phyloP scores from a whole-genome alignment of 2,329 filamentous ascomycete genomes.

The Aspergillus sp. region DNA sequence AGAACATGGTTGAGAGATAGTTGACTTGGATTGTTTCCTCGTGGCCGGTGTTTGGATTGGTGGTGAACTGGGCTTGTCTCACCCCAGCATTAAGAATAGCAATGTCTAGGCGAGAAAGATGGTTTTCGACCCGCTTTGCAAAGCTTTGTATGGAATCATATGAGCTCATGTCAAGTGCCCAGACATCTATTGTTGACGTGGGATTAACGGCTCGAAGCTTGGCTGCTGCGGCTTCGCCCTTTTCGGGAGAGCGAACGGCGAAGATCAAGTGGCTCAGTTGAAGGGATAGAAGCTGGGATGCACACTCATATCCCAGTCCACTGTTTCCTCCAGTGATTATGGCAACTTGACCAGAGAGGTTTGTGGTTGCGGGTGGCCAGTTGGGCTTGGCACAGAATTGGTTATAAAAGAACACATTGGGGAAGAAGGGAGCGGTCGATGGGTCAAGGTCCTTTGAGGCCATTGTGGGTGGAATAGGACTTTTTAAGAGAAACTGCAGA shows the following conservation, averaged over 20 bases:
- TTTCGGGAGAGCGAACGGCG: slow-evolving; percentile 45
- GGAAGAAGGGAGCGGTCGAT: neutral
- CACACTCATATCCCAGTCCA: slow-evolving; percentile 52
- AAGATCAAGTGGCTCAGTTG: slow-evolving; percentile 48
- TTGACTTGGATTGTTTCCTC: slow-evolving; percentile 33
- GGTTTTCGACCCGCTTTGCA: neutral
- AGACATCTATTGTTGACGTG: slow-evolving; percentile 29
- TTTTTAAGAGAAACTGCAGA: too few species aligned
- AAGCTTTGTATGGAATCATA: neutral
- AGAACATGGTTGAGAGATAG: slow-evolving; percentile 28
- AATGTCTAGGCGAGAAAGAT: slow-evolving; percentile 4
- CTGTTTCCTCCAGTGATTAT: slow-evolving; percentile 54
- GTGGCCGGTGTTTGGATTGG: slow-evolving; percentile 18
- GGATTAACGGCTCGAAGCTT: slow-evolving; percentile 43
- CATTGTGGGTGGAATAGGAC: neutral
- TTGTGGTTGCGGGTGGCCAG: slow-evolving; percentile 29
- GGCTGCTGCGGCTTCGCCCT: slow-evolving; percentile 48
- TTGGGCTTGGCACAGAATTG: slow-evolving; percentile 8
- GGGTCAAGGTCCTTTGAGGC: neutral
- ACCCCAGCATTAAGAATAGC: slow-evolving; percentile 44
- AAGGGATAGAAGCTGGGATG: slow-evolving; percentile 45
- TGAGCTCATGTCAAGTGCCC: slow-evolving; percentile 1
- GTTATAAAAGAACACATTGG: neutral
- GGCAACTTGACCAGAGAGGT: slow-evolving; percentile 42
- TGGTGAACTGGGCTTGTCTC: slow-evolving; percentile 15